Evolutionary conservation across 768 basidiomycete genomes (phyloP).

Genomic region (Leccinum disarticulatum): DNA sequence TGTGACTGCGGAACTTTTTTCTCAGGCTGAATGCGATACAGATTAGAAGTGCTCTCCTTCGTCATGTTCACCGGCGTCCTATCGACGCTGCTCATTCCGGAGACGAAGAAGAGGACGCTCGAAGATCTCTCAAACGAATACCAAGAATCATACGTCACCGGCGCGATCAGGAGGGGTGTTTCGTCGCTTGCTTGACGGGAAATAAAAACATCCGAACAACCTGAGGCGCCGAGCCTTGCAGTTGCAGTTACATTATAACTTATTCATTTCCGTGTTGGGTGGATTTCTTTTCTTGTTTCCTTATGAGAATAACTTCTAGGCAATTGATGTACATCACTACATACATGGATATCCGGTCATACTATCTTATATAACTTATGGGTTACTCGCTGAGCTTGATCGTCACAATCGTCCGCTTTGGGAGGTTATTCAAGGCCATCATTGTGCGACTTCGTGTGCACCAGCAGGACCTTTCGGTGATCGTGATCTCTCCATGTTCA

Average conservation of each 20-base stretch:
- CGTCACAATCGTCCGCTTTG: neutral
- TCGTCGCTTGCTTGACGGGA: conserved; percentile 5
- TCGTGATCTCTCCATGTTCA: neutral
- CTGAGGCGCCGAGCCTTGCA: neutral
- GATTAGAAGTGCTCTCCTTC: conserved; percentile 74
- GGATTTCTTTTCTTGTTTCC: neutral
- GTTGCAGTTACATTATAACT: neutral
- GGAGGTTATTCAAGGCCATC: too few species aligned
- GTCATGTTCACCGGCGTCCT: conserved; percentile 84
- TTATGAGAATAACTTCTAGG: neutral
- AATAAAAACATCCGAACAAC: neutral
- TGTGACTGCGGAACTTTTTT: neutral
- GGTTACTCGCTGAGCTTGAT: neutral
- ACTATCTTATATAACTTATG: neutral
- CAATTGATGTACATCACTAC: neutral
- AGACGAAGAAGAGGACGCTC: conserved; percentile 65
- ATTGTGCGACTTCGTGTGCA: neutral
- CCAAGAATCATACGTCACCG: conserved; percentile 57
- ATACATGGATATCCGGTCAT: neutral
- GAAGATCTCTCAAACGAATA: conserved; percentile 74
- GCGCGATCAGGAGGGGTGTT: conserved; percentile 15
- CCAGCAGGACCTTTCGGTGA: neutral
- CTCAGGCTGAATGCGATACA: conserved; percentile 20
- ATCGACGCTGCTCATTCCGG: conserved; percentile 80
- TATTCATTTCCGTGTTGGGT: neutral